These are phyloP conservation scores for Rhexocercosporidium sp. DNA, from an alignment of 2,329 filamentous ascomycete species.

Conservation along the genomic window DNA sequence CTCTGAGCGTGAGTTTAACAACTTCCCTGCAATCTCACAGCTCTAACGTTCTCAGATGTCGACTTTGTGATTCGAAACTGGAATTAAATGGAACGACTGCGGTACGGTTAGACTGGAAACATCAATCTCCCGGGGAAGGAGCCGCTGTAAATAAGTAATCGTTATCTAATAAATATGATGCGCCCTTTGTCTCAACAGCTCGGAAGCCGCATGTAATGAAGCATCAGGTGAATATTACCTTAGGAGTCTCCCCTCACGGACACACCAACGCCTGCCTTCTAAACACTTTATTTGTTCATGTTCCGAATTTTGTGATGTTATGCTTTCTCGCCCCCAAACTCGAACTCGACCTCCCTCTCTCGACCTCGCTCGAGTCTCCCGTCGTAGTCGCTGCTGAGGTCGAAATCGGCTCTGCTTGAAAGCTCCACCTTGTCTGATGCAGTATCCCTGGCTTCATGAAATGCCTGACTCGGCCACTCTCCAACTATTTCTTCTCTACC, in stretches of 20 bases:
- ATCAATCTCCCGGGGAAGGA: neutral
- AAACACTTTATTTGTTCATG: no score
- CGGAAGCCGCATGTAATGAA: neutral
- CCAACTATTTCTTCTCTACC: no score
- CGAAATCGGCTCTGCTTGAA: no score
- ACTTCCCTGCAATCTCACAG: neutral
- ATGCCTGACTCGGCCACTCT: no score
- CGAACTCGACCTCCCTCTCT: no score
- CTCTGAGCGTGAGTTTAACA: neutral
- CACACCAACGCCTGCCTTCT: no score
- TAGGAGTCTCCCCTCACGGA: neutral
- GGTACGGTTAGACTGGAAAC: neutral
- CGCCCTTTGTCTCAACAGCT: neutral
- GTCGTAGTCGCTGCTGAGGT: no score
- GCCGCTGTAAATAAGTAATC: neutral
- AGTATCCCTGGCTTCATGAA: no score
- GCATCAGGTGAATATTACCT: constrained; percentile 4
- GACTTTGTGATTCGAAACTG: neutral
- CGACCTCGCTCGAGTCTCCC: no score
- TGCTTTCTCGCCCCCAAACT: no score
- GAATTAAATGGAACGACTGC: neutral
- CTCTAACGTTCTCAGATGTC: neutral
- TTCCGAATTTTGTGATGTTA: no score
- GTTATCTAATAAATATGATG: neutral
- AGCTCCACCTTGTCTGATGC: no score